Base-by-base conservation (phyloP, 108 stramenopile species). In the Cylindrotheca closterium region DNA sequence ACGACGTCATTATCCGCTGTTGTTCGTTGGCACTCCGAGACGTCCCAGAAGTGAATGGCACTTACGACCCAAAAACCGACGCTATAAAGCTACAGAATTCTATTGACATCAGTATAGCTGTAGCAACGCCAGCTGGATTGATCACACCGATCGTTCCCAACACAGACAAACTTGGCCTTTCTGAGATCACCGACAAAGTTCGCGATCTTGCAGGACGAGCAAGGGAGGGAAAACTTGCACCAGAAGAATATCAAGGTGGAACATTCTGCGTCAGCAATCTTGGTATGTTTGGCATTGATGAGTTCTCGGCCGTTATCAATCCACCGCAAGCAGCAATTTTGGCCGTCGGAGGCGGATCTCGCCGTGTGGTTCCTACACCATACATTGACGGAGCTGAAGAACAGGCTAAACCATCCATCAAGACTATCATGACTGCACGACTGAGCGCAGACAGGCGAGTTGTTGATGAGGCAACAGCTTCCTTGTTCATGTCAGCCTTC, bases 401-500 rank as follows among this genome's bases (percentile, higher is more conserved):
- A 58, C 80, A 89, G 30, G 89, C 93, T 68, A 80, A 86, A 61
- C 89, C 95, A 33, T 71, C 80, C 51, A 87, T 89, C 21, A 75
- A 82, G 55, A 75, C 74, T 65, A 85, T 98, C 74, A 79, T 94
- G 86, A 94, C 90, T n/a, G 97, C 92, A 12, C 96, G 97, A 53
- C 80, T 99, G 67, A 89, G 93, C 65, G 95, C 95, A 56, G 99
- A 99, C 78, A 98, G 98, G 73, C 91, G 99, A 22, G 97, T 97
- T 29, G 96, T 99, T 28, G 99, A 99, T 70, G 99, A 98, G 29
- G 97, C 99, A 10, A 97, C 98, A 3, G 97, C 96, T 30, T 96
- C 97, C 27, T 80, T 95, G 67, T 99, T 96, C 94, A 61, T 98
- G 68, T 73, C 78, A 1, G 96, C 97, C 49, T 98, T 99, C 75